Conservation (phyloP, 179 eudicot species). For the Silene noctiflora region DNA sequence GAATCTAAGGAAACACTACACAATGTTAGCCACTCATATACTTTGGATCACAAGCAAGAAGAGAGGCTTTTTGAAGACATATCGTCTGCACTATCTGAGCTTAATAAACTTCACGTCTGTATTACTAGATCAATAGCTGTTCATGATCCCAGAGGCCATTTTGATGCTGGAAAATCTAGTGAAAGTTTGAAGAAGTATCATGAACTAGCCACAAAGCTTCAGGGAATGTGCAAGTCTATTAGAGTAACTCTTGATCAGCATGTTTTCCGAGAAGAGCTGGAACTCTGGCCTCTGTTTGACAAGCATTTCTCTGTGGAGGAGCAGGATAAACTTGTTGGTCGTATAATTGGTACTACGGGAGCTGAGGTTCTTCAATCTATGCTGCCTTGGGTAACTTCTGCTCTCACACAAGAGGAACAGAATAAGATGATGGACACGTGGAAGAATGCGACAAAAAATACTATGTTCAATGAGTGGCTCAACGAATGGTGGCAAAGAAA, state of each 20-base stretch:
- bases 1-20: slow-evolving; percentile 89
- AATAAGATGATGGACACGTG: slow-evolving; percentile 94
- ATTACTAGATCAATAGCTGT: slow-evolving; percentile 27
- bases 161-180: slow-evolving; percentile 31
- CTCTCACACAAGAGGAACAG: slow-evolving; percentile 94
- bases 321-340: slow-evolving; percentile 92
- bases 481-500: slow-evolving; percentile 88
- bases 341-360: slow-evolving; percentile 96
- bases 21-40: slow-evolving; percentile 92
- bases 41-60: slow-evolving; percentile 92
- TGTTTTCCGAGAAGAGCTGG: slow-evolving; percentile 87
- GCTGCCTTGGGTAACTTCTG: slow-evolving; percentile 99
- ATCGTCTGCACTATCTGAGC: slow-evolving; percentile 69
- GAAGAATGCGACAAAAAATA: slow-evolving; percentile 95
- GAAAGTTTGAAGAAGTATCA: slow-evolving; percentile 48
- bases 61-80: slow-evolving; percentile 87
- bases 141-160: slow-evolving; percentile 31
- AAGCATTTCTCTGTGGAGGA: slow-evolving; percentile 88
- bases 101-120: slow-evolving; percentile 50
- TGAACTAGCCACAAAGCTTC: slow-evolving; percentile 83
- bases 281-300: slow-evolving; percentile 95
- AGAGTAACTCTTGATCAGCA: slow-evolving; percentile 94
- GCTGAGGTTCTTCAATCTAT: slow-evolving; percentile 98
- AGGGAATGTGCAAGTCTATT: slow-evolving; percentile 95
- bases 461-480: slow-evolving; percentile 98